Conservation (phyloP, 2,329 filamentous ascomycete genomes). For the Nigrograna mackinnonii region DNA sequence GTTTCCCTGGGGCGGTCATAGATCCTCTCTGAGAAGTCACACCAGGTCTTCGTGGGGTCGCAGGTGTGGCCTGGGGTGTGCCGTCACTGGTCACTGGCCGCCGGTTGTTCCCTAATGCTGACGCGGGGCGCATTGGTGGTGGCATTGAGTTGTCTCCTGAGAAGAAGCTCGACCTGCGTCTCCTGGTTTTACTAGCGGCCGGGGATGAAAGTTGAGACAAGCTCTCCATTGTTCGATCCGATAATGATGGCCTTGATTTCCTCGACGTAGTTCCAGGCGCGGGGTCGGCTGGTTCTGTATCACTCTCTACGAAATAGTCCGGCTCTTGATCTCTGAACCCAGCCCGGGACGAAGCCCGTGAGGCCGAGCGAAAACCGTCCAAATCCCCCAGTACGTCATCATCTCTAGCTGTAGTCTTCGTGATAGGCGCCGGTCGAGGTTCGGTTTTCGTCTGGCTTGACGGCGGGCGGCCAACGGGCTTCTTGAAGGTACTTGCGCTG, state of each 20-base stretch:
- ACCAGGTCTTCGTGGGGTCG: conserved; percentile 31
- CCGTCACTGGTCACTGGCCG: conserved; percentile 52
- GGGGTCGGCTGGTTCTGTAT: conserved; percentile 17
- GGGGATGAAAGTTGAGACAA: conserved; percentile 78
- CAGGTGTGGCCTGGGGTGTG: conserved; percentile 25
- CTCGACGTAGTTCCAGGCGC: conserved; percentile 9
- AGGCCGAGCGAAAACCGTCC: conserved; percentile 47
- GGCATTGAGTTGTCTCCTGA: conserved; percentile 63
- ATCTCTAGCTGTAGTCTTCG: conserved; percentile 12
- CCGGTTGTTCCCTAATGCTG: conserved; percentile 61
- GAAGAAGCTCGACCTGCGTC: conserved; percentile 74
- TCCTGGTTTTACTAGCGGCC: conserved; percentile 62
- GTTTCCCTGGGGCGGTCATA: conserved; percentile 39
- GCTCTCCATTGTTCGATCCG: conserved; percentile 85
- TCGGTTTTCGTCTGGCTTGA: conserved; percentile 32
- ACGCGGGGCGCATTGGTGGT: conserved; percentile 65
- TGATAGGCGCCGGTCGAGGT: conserved; percentile 12
- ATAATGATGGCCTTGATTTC: conserved; percentile 63
- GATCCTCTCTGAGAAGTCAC: conserved; percentile 23
- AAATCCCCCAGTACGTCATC: conserved; percentile 48
- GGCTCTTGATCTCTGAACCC: conserved; percentile 35
- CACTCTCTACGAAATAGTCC: conserved; percentile 15
- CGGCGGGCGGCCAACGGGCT: conserved; percentile 37
- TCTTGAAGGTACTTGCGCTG: conserved; percentile 34
- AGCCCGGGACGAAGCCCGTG: conserved; percentile 43